These are phyloP conservation scores for Debaryomyces castellii DNA, from an alignment of 805 yeast genomes.

Conservation along the genomic window DNA sequence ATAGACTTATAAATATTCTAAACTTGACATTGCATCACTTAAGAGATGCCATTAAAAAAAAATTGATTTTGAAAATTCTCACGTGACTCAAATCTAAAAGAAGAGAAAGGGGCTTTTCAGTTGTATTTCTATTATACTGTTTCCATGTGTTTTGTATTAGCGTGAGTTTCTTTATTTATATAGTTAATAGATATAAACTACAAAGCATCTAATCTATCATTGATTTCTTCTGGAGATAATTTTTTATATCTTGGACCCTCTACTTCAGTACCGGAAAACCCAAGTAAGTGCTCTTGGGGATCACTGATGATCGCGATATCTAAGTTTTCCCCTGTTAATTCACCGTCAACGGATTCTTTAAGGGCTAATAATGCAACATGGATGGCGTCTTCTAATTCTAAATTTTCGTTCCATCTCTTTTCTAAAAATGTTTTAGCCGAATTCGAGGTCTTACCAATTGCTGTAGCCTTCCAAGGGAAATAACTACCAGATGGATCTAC, in stretches of 20 bases:
- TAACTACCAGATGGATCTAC: slow-evolving; percentile 98
- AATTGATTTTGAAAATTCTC: background rate
- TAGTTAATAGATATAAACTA: slow-evolving; percentile 23
- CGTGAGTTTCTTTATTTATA: background rate
- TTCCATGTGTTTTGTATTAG: background rate
- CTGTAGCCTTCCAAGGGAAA: slow-evolving; percentile 99
- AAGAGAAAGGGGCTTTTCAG: no score
- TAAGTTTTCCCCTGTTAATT: slow-evolving; percentile 93
- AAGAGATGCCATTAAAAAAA: slow-evolving; percentile 3
- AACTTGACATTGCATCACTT: background rate
- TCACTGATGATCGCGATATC: slow-evolving; percentile 87
- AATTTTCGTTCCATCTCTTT: slow-evolving; percentile 96
- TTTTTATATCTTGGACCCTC: slow-evolving; percentile 88
- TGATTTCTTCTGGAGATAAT: slow-evolving; percentile 85
- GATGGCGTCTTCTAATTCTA: slow-evolving; percentile 96
- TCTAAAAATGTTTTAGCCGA: slow-evolving; percentile 98
- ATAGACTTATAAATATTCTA: background rate
- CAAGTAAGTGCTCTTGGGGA: slow-evolving; percentile 77
- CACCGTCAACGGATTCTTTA: slow-evolving; percentile 97
- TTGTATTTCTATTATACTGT: no score
- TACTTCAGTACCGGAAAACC: slow-evolving; percentile 80
- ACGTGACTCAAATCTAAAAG: no score
- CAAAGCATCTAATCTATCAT: slow-evolving; percentile 91
- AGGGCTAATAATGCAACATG: slow-evolving; percentile 92
- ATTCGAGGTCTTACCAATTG: slow-evolving; percentile 92